A percentile compares a stretch with the other conserved stretches of the same genome.
Conservation (phyloP, 257 asterid genomes). For the Paraleonurus japonicus region DNA sequence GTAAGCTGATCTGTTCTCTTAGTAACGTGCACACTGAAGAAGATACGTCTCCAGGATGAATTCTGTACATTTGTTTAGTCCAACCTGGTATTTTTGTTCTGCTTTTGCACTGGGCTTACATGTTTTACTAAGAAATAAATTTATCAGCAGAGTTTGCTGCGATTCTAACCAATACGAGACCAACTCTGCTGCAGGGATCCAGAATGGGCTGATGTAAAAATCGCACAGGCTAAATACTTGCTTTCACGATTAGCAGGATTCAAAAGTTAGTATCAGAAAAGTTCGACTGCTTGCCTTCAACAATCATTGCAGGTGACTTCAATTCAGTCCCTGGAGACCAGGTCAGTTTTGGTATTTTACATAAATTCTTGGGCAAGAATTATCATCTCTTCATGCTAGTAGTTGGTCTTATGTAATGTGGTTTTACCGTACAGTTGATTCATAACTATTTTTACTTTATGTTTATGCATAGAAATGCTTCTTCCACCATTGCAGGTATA, state of each 20-base stretch:
- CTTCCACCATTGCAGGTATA: slow-evolving; percentile 65
- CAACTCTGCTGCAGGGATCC: slow-evolving; percentile 70
- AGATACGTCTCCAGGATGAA: background rate
- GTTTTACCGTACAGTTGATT: too few species aligned
- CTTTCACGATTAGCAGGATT: slow-evolving; percentile 71
- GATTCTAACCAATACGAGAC: background rate
- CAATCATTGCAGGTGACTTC: slow-evolving; percentile 82
- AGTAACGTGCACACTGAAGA: background rate
- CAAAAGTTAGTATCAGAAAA: slow-evolving; percentile 52
- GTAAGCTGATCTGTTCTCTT: slow-evolving; percentile 36
- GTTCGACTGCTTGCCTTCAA: slow-evolving; percentile 60
- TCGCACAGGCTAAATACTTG: slow-evolving; percentile 81
- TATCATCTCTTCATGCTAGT: background rate
- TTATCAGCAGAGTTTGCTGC: background rate
- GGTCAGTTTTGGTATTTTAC: slow-evolving; percentile 39
- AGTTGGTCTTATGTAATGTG: too few species aligned
- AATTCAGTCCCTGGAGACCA: slow-evolving; percentile 81
- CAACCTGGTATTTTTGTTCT: background rate
- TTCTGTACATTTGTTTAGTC: background rate
- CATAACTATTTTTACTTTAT: too few species aligned
- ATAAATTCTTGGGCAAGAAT: slow-evolving; percentile 2
- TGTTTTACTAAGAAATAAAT: background rate
- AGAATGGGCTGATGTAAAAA: slow-evolving; percentile 82
- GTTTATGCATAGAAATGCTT: background rate
- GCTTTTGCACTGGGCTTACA: background rate